A percentile compares a stretch with the other conserved stretches of the same genome.
Conservation (phyloP, 345 rosid species). For the Gossypium thurberi region DNA sequence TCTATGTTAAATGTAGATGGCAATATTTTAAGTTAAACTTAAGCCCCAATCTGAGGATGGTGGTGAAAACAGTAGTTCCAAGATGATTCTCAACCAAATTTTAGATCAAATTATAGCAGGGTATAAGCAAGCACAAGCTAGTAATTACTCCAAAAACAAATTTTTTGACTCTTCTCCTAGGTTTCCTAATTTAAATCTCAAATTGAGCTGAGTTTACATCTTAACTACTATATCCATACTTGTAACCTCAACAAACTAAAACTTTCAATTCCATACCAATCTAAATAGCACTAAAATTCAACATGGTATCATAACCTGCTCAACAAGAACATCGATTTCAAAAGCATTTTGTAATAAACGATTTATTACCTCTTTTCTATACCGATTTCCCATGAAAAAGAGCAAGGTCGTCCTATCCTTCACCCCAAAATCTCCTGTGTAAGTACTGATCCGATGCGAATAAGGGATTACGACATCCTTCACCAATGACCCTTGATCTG, state of each 20-base stretch:
- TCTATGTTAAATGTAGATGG: background rate
- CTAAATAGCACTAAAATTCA: background rate
- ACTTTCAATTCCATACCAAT: background rate
- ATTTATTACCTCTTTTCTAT: slow-evolving; percentile 68
- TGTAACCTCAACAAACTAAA: background rate
- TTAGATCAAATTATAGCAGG: background rate
- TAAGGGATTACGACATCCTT: slow-evolving; percentile 91
- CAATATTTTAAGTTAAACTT: background rate
- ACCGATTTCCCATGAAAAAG: slow-evolving; percentile 98
- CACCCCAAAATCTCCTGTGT: slow-evolving; percentile 58
- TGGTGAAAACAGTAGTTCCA: background rate
- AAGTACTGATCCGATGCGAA: slow-evolving; percentile 71
- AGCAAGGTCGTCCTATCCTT: slow-evolving; percentile 57
- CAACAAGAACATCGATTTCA: background rate
- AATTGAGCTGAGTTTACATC: background rate
- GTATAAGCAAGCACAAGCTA: background rate
- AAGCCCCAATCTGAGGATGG: background rate
- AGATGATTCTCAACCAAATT: background rate
- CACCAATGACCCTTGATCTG: slow-evolving; percentile 81
- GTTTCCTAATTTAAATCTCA: background rate
- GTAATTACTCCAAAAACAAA: background rate
- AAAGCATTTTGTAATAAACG: background rate
- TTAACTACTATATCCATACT: background rate
- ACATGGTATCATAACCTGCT: background rate
- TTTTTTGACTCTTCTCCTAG: background rate